phyloP scores from a whole-genome alignment of 331 rosid species.

The Pyracantha coccinea region DNA sequence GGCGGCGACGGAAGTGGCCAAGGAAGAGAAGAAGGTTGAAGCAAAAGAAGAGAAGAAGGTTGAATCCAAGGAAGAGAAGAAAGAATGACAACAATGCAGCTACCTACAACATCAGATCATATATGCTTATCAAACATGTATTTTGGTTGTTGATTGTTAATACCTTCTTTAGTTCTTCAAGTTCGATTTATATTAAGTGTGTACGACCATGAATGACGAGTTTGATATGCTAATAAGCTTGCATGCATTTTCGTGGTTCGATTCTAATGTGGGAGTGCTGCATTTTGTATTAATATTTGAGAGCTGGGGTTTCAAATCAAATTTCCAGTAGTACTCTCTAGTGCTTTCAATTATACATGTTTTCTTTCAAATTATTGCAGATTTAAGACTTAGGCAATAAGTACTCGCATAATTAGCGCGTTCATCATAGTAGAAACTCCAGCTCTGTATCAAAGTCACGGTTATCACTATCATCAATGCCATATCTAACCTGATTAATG shows the following conservation, averaged over 20 bases:
- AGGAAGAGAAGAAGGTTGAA: conserved; percentile 16
- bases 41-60: conserved; percentile 40
- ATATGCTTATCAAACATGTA: neutral
- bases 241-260: neutral
- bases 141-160: neutral
- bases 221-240: neutral
- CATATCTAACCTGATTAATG: too few species aligned
- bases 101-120: neutral
- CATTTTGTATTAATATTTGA: neutral
- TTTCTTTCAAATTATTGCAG: neutral
- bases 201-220: neutral
- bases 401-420: too few species aligned
- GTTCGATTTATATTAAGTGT: too few species aligned
- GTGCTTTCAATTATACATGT: neutral
- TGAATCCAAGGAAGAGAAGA: conserved; percentile 35
- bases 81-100: conserved; percentile 26
- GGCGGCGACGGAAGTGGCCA: conserved; percentile 19
- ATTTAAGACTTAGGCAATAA: neutral
- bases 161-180: neutral
- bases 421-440: too few species aligned
- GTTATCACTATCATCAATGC: too few species aligned
- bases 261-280: neutral
- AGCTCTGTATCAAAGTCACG: too few species aligned
- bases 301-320: neutral
- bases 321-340: neutral